Evolutionary conservation across 2,329 filamentous ascomycete species (phyloP).

Genomic region (Botrytis medusae): DNA sequence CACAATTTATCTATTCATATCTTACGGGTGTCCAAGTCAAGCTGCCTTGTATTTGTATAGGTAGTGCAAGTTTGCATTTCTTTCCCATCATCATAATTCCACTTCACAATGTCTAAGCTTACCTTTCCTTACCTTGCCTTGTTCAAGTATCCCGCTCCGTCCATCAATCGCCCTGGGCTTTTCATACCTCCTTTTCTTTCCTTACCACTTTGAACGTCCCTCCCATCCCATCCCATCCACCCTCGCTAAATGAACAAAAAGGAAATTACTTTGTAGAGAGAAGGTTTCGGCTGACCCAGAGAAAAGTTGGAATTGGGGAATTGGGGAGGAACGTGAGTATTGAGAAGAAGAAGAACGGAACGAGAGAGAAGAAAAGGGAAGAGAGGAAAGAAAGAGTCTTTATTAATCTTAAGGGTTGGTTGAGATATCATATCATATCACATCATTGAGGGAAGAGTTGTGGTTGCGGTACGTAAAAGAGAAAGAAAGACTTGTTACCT

Average conservation of each 20-base stretch:
- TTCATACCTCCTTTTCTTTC: conserved; percentile 22
- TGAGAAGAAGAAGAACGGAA: not conserved
- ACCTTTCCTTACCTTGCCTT: not conserved
- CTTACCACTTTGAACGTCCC: not conserved
- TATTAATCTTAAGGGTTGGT: not conserved
- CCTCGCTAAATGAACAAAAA: conserved; percentile 37
- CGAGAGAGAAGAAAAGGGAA: not conserved
- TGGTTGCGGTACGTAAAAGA: not conserved
- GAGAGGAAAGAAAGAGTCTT: not conserved
- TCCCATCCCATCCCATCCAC: conserved; percentile 24
- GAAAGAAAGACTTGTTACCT: not conserved
- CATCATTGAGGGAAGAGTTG: not conserved
- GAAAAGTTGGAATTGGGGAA: not conserved
- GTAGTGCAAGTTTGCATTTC: not conserved
- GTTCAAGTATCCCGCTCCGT: not conserved
- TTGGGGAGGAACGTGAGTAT: not conserved
- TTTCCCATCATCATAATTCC: not conserved
- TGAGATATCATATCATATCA: no score
- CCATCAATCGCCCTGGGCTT: conserved; percentile 21
- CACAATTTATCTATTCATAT: not conserved
- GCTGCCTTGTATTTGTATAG: not conserved
- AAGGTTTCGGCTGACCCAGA: not conserved
- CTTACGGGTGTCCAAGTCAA: not conserved
- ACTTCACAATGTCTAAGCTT: not conserved
- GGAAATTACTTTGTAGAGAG: conserved; percentile 32